Evolutionary conservation across 148 eudicot species (phyloP).

Genomic region (Fagopyrum esculentum): DNA sequence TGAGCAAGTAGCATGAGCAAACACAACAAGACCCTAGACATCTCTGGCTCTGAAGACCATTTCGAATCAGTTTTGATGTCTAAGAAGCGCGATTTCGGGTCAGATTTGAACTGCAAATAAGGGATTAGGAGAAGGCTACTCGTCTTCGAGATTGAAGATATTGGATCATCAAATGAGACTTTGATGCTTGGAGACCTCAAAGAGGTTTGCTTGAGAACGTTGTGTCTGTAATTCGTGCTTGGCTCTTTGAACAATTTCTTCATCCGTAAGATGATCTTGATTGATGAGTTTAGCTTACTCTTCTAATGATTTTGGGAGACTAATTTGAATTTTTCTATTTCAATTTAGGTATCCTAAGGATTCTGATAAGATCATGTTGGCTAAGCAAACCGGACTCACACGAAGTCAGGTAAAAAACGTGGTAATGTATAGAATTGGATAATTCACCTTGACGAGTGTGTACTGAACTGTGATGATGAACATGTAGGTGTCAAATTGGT

Average conservation of each 20-base stretch:
- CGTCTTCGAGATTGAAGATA: conserved; percentile 39
- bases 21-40: conserved; percentile 38
- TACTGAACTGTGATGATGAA: not conserved
- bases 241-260: conserved; percentile 74
- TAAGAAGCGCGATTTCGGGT: conserved; percentile 30
- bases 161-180: conserved; percentile 60
- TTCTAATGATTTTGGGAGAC: not conserved
- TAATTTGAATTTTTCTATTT: not conserved
- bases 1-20: conserved; percentile 29
- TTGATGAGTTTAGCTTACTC: not conserved
- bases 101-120: conserved; percentile 26
- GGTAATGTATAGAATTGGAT: not conserved
- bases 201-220: conserved; percentile 71
- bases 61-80: conserved; percentile 37
- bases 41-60: conserved; percentile 41
- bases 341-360: conserved; percentile 51
- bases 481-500: conserved; percentile 59
- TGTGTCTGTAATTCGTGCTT: conserved; percentile 74
- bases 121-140: conserved; percentile 31
- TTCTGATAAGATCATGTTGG: conserved; percentile 63
- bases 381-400: conserved; percentile 70
- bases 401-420: conserved; percentile 48
- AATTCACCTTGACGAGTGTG: too few relatives aligned
- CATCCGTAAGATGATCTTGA: conserved; percentile 47
- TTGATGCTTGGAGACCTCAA: conserved; percentile 79